Evolutionary conservation across 441 rosid species (phyloP).

Genomic region (Jatropha multifida): DNA sequence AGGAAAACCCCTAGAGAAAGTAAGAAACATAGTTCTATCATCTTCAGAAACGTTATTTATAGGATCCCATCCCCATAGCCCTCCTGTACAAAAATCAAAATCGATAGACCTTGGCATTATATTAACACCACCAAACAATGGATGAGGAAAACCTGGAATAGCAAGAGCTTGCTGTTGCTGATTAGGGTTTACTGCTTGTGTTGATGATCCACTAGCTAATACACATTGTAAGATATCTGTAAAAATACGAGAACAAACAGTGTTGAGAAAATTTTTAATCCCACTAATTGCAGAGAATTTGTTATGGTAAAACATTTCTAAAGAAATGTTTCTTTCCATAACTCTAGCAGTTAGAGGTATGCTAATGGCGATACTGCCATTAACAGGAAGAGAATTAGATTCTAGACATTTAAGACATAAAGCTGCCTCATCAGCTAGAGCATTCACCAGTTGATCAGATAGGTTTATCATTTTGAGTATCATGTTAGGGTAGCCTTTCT

Average conservation of each 20-base stretch:
- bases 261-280: slow-evolving; percentile 46
- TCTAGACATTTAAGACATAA: slow-evolving; percentile 36
- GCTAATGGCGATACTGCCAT: background rate
- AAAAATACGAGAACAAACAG: slow-evolving; percentile 49
- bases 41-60: slow-evolving; percentile 32
- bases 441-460: slow-evolving; percentile 29
- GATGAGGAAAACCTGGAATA: slow-evolving; percentile 66
- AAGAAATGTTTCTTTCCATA: slow-evolving; percentile 31
- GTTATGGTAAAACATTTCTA: slow-evolving; percentile 34
- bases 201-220: slow-evolving; percentile 12
- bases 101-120: slow-evolving; percentile 27
- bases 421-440: slow-evolving; percentile 47
- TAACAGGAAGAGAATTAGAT: background rate
- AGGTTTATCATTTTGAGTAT: slow-evolving; percentile 29
- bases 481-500: slow-evolving; percentile 41
- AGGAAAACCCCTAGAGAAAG: slow-evolving; percentile 70
- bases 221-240: slow-evolving; percentile 43
- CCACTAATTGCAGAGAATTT: slow-evolving; percentile 49
- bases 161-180: slow-evolving; percentile 26
- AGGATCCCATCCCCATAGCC: slow-evolving; percentile 60
- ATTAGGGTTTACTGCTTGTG: background rate
- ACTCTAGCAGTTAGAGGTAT: slow-evolving; percentile 39
- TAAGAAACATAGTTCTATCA: slow-evolving; percentile 66
- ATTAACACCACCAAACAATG: slow-evolving; percentile 43
- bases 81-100: slow-evolving; percentile 25